These are phyloP conservation scores for Acacia confusa DNA, from an alignment of 306 rosid species.

Conservation along the genomic window DNA sequence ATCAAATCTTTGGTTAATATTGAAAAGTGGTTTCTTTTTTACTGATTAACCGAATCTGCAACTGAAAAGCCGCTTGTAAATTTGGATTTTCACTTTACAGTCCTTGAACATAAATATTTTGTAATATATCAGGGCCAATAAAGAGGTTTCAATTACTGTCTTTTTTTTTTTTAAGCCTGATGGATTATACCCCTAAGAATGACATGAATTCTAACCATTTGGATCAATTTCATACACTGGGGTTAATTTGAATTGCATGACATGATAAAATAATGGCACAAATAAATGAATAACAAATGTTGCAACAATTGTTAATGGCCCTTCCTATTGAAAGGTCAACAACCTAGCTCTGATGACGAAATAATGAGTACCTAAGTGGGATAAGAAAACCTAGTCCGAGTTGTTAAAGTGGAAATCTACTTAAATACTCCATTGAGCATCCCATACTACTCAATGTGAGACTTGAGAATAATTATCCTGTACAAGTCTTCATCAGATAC, in stretches of 20 bases:
- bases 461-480: neutral
- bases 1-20: neutral
- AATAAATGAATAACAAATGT: conserved; percentile 5
- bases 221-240: neutral
- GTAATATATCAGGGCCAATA: neutral
- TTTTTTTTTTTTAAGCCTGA: neutral
- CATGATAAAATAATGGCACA: neutral
- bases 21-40: neutral
- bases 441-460: neutral
- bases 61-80: neutral
- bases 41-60: neutral
- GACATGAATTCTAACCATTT: neutral
- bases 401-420: no score
- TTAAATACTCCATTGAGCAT: neutral
- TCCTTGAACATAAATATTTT: neutral
- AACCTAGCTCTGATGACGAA: no score
- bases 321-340: no score
- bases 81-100: neutral
- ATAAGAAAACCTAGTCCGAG: neutral
- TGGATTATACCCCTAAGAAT: neutral
- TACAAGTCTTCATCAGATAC: neutral
- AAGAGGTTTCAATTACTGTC: neutral
- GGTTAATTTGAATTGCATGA: neutral
- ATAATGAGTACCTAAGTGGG: no score
- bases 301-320: neutral